Conservation (phyloP, 2,329 filamentous ascomycete species). For the Paecilomyces sp. region DNA sequence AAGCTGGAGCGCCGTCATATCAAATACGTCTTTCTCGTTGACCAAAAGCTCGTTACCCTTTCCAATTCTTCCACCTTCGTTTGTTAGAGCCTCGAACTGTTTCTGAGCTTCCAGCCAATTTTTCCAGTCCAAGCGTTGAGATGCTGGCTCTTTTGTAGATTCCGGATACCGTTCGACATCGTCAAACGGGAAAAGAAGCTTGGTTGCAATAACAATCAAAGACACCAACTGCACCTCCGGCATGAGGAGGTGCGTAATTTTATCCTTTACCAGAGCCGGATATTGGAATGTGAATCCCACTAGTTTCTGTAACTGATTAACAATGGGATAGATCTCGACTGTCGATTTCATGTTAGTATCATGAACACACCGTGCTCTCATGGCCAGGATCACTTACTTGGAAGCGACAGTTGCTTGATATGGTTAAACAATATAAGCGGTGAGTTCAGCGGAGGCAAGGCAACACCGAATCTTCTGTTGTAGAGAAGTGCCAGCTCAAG, state of each 20-base stretch:
- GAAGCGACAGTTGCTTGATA: conserved; percentile 65
- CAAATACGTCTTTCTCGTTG: conserved; percentile 55
- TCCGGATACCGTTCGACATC: conserved; percentile 44
- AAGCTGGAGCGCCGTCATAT: conserved; percentile 55
- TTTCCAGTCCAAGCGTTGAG: conserved; percentile 63
- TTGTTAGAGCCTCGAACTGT: conserved; percentile 25
- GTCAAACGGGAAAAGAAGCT: conserved; percentile 72
- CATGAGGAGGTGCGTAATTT: conserved; percentile 44
- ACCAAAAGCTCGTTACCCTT: conserved; percentile 47
- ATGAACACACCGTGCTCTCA: conserved; percentile 1
- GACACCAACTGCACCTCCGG: conserved; percentile 71
- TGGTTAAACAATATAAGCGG: conserved; percentile 62
- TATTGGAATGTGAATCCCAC: conserved; percentile 54
- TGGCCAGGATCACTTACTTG: conserved; percentile 46
- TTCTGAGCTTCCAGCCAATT: conserved; percentile 55
- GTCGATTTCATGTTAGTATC: neutral
- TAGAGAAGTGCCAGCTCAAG: conserved; percentile 59
- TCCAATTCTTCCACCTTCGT: conserved; percentile 27
- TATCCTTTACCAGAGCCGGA: conserved; percentile 30
- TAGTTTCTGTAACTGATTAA: conserved; percentile 49
- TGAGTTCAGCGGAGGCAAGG: conserved; percentile 66
- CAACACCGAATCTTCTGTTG: conserved; percentile 59
- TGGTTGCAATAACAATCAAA: conserved; percentile 66
- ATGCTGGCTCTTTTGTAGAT: conserved; percentile 49
- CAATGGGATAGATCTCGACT: conserved; percentile 42